Percentiles rank a stretch among this genome's conserved stretches.
These are phyloP conservation scores for Curvularia lunata DNA, from an alignment of 2,329 filamentous ascomycete species.

Conservation along the genomic window DNA sequence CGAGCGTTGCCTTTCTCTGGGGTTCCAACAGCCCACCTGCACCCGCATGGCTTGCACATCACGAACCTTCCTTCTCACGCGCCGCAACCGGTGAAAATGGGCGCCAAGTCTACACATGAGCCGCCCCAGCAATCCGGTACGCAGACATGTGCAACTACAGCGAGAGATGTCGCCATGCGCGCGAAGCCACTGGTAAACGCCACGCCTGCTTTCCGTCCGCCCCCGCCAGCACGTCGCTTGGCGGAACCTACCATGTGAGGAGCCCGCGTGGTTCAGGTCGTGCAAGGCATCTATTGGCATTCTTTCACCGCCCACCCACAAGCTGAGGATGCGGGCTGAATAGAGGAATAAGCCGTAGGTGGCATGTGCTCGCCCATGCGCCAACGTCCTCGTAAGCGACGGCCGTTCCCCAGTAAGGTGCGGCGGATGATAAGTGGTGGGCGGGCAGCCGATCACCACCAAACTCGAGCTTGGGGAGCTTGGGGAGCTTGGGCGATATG, in stretches of 20 bases:
- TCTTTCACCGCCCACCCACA: background rate
- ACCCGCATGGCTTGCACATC: background rate
- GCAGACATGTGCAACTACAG: background rate
- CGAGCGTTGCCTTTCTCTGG: background rate
- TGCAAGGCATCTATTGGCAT: background rate
- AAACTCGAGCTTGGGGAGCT: background rate
- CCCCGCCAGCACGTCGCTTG: background rate
- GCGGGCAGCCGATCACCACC: background rate
- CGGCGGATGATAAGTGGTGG: background rate
- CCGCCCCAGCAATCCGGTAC: background rate
- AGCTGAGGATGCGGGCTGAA: background rate
- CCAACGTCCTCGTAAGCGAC: background rate
- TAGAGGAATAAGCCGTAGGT: background rate
- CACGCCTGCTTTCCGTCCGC: background rate
- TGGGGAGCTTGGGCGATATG: no score
- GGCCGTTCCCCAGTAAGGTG: background rate
- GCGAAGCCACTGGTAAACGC: background rate
- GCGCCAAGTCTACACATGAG: background rate
- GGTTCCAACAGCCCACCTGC: background rate
- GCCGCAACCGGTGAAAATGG: background rate
- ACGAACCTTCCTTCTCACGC: background rate
- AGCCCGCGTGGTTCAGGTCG: background rate
- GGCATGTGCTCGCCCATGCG: background rate
- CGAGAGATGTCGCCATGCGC: conserved; percentile 1
- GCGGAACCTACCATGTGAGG: background rate